Base-by-base conservation (phyloP, 352 stramenopile genomes). In the Pythium sukuiense region DNA sequence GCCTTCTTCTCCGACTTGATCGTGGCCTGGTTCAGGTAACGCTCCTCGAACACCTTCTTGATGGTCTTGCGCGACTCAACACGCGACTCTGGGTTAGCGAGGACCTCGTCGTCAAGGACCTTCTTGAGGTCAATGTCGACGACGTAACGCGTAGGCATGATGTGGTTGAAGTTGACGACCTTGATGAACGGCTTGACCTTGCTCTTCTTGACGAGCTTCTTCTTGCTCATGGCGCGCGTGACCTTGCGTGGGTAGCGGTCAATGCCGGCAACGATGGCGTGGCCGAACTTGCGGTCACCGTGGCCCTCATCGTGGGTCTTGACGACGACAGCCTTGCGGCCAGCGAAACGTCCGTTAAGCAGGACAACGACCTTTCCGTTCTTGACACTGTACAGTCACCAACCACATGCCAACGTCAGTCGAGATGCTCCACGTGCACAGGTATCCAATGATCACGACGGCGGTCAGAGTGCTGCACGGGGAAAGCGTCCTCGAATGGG, bases 81-180 rank as follows among this genome's bases (percentile, higher is more conserved):
- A 63, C 88, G 83, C 67, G 76, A 84, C 72, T 95, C 87, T 54
- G 83, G 83, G 72, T 92, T 90, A 57, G 76, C 81, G 50, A 97
- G 69, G 62, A 95, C 88, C 70, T 95, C 88, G 60, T 94, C 88
- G 76, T 96, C 89, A 20, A 97, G 89, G 62, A 99, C 88, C 87
- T 99, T 99, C 93, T 99, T 99, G 67, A 99, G 83, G 85, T 99
- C 97, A 74, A 99, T 97, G 88, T 99, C 98, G 33, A 98, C 97
- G 50, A 98, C 87, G 83, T 99, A 99, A 77, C 98, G 96, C 59
- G 97, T 99, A 64, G 98, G 98, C 95, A 99, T 99, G 74, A 99
- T 92, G 86, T 99, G 98, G 88, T 98, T 98, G 80, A 98, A 98
- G 90, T 99, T 99, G 71, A 99, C 88, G 85, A 98, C 98, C 88